Evolutionary conservation across 164 flowering plant genomes (phyloP).

Genomic region (Nymphaea colorata): DNA sequence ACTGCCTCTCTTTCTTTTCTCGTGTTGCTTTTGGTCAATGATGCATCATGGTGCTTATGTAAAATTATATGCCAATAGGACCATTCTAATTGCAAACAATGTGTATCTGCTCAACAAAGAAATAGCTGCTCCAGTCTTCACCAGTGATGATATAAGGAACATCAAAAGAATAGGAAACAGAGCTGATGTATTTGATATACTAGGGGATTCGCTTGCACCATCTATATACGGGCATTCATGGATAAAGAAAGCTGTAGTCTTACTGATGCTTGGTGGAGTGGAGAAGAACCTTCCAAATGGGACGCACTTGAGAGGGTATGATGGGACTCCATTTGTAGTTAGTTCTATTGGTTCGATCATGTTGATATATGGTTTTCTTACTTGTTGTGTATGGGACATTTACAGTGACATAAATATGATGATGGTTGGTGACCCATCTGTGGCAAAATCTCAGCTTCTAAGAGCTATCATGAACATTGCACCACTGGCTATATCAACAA

Average conservation of each 20-base stretch:
- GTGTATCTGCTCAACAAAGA: conserved; percentile 90
- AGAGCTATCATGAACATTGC: conserved; percentile 98
- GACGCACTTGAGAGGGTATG: conserved; percentile 91
- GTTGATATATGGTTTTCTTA: neutral
- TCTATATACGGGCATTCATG: conserved; percentile 95
- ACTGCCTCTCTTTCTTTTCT: neutral
- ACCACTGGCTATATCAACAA: conserved; percentile 97
- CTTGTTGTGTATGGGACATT: neutral
- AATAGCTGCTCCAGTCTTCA: conserved; percentile 76
- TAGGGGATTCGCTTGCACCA: conserved; percentile 94
- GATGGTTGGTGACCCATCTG: conserved; percentile 99
- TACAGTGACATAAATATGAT: conserved; percentile 96
- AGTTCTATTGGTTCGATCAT: neutral
- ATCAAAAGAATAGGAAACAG: conserved; percentile 72
- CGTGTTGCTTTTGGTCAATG: neutral
- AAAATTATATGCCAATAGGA: conserved; percentile 33
- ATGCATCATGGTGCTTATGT: neutral
- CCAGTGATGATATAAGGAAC: conserved; percentile 55
- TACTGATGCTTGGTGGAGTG: conserved; percentile 93
- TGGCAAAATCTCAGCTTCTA: conserved; percentile 94
- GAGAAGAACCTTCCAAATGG: conserved; percentile 96
- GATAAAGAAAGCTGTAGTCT: conserved; percentile 93
- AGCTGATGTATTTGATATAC: conserved; percentile 73
- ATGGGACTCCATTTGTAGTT: neutral
- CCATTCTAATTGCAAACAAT: conserved; percentile 84